phyloP scores from a whole-genome alignment of 495 filamentous ascomycete species.

The Penicillium diatomitis region DNA sequence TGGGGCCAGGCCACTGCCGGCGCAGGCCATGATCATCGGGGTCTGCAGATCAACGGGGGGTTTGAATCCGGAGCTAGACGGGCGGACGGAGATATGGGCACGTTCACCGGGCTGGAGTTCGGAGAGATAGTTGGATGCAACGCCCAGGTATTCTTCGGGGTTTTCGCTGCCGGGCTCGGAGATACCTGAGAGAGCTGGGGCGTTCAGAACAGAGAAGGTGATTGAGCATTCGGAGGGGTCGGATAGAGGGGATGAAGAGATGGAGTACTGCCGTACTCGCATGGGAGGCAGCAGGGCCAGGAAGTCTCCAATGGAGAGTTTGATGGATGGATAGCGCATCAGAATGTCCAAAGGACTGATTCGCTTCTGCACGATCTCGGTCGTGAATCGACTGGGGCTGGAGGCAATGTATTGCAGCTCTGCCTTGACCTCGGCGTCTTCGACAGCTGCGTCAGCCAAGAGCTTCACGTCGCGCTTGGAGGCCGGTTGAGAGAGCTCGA shows the following conservation, averaged over 20 bases:
- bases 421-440: conserved; percentile 19
- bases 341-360: conserved; percentile 58
- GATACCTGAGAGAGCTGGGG: conserved; percentile 37
- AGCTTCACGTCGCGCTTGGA: conserved; percentile 43
- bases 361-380: conserved; percentile 46
- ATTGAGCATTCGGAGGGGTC: conserved; percentile 51
- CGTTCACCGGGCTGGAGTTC: conserved; percentile 48
- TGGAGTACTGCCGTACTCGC: conserved; percentile 68
- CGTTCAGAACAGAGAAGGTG: conserved; percentile 57
- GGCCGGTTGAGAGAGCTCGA: conserved; percentile 63
- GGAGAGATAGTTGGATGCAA: conserved; percentile 52
- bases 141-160: conserved; percentile 39
- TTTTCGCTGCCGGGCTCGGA: conserved; percentile 22
- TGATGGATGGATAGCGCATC: conserved; percentile 44
- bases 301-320: conserved; percentile 51
- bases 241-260: conserved; percentile 64
- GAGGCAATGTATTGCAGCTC: conserved; percentile 24
- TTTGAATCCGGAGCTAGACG: conserved; percentile 54
- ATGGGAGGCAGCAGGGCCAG: conserved; percentile 64
- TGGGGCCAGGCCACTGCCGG: conserved; percentile 53
- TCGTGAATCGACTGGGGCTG: conserved; percentile 33
- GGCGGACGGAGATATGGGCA: conserved; percentile 51
- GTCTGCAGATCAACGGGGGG: conserved; percentile 50
- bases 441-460: conserved; percentile 33
- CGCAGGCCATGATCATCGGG: conserved; percentile 57